Conservation (phyloP, 345 rosid genomes). For the Bretschneidera sinensis region DNA sequence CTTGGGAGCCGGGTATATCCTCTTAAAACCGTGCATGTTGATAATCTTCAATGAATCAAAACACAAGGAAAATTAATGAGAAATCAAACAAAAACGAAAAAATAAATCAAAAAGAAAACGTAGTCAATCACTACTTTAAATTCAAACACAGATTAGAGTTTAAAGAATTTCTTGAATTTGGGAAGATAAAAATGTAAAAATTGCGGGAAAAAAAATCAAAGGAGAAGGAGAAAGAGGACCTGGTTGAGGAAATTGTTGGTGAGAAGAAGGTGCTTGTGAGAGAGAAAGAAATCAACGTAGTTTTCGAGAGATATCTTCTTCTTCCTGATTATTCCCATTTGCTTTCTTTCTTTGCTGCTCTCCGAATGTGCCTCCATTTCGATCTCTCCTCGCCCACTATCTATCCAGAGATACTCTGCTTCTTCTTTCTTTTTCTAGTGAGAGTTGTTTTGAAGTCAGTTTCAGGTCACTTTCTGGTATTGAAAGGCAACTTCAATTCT, state of each 20-base stretch:
- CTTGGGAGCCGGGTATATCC: background rate
- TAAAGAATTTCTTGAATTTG: too few relatives aligned
- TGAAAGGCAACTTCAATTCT: background rate
- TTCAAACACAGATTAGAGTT: too few relatives aligned
- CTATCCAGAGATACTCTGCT: too few relatives aligned
- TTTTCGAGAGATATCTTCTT: constrained; percentile 25
- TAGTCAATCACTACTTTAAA: too few relatives aligned
- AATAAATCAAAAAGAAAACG: background rate
- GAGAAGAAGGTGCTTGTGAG: constrained; percentile 20
- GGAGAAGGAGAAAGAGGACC: constrained; percentile 15
- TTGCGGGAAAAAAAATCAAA: background rate
- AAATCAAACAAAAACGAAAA: background rate
- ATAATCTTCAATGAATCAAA: constrained; percentile 26
- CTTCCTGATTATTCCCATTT: background rate
- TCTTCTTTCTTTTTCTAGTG: too few relatives aligned
- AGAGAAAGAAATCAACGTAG: constrained; percentile 28
- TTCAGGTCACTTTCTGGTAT: background rate
- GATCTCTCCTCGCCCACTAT: too few relatives aligned
- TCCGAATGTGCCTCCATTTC: background rate
- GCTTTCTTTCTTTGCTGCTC: background rate
- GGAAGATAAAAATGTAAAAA: background rate
- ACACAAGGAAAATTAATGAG: background rate
- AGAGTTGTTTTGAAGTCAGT: too few relatives aligned
- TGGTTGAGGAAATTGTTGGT: constrained; percentile 31
- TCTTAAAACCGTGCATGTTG: constrained; percentile 44